Evolutionary conservation across 23 red algal genomes (phyloP).

Genomic region (Gracilaria domingensis): DNA sequence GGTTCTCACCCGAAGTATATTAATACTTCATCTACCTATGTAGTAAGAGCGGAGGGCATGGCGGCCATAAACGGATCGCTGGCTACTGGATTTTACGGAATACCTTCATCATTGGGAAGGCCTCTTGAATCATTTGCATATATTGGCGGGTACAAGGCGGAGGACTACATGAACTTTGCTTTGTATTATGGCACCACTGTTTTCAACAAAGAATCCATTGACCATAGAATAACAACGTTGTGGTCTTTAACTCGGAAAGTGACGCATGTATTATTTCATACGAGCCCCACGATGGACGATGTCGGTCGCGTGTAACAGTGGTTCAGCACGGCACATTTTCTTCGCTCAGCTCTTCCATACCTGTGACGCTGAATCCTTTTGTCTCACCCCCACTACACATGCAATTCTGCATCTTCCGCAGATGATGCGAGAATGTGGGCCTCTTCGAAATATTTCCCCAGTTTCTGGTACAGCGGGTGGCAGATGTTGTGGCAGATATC

Average conservation of each 20-base stretch:
- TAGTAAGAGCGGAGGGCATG: slow-evolving; percentile 1
- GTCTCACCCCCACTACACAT: neutral
- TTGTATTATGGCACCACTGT: slow-evolving; percentile 10
- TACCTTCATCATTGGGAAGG: slow-evolving; percentile 2
- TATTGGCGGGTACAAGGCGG: slow-evolving; percentile 15
- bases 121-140: neutral
- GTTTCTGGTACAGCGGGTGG: neutral
- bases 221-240: neutral
- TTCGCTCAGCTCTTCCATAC: neutral
- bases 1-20: slow-evolving; percentile 7
- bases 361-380: neutral
- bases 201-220: neutral
- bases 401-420: slow-evolving; percentile 13
- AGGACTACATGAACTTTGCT: slow-evolving; percentile 18
- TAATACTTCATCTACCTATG: neutral
- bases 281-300: neutral
- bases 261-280: neutral
- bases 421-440: neutral
- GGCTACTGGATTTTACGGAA: neutral
- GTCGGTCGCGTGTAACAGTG: neutral
- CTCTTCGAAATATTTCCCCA: slow-evolving; percentile 1
- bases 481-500: neutral
- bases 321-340: neutral
- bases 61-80: neutral
- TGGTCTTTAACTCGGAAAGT: neutral